Conservation (phyloP, 2,329 filamentous ascomycete species). For the Colletotrichum australisinense region DNA sequence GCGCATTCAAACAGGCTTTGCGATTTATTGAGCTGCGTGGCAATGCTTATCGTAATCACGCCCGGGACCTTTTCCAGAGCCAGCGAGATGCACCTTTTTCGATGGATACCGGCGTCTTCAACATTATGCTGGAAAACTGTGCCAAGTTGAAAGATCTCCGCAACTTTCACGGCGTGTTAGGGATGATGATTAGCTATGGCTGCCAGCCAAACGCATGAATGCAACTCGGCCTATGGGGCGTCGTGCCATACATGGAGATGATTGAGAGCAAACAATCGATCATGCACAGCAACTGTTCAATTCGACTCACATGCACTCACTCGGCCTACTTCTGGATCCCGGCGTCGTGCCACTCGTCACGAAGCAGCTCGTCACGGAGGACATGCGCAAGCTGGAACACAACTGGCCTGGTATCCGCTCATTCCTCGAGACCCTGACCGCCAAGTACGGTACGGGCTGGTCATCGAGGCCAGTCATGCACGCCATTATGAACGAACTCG, state of each 20-base stretch:
- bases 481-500: slow-evolving; percentile 54
- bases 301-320: slow-evolving; percentile 58
- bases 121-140: slow-evolving; percentile 57
- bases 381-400: slow-evolving; percentile 51
- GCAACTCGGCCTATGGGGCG: too few relatives aligned
- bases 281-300: too few relatives aligned
- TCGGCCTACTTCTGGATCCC: slow-evolving; percentile 54
- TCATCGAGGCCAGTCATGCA: slow-evolving; percentile 49
- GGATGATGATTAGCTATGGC: slow-evolving; percentile 53
- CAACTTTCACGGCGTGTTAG: slow-evolving; percentile 54
- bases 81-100: slow-evolving; percentile 51
- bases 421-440: slow-evolving; percentile 54
- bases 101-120: slow-evolving; percentile 59
- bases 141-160: slow-evolving; percentile 52
- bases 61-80: slow-evolving; percentile 49
- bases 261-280: slow-evolving; percentile 72
- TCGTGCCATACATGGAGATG: slow-evolving; percentile 59
- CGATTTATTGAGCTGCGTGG: slow-evolving; percentile 49
- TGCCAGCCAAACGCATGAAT: slow-evolving; percentile 55
- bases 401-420: slow-evolving; percentile 48
- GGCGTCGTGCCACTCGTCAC: slow-evolving; percentile 52
- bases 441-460: slow-evolving; percentile 60
- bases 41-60: slow-evolving; percentile 40
- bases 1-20: slow-evolving; percentile 57
- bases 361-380: slow-evolving; percentile 54